Percentiles rank a stretch among this genome's conserved stretches.
Evolutionary conservation across 371 early-diverging fungal species (phyloP).

Genomic region (Dichotomocladium elegans): DNA sequence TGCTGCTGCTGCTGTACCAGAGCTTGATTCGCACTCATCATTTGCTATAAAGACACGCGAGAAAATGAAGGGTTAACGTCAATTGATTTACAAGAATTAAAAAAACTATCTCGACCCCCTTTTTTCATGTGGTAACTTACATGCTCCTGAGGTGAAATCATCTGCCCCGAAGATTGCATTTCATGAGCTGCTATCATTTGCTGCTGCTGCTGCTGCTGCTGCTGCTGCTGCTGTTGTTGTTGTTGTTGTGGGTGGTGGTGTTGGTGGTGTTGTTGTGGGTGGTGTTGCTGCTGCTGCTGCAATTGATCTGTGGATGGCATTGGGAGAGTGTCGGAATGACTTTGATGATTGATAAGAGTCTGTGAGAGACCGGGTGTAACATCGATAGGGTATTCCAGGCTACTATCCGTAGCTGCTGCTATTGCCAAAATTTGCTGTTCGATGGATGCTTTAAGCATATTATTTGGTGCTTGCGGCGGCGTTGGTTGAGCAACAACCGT

Average conservation of each 20-base stretch:
- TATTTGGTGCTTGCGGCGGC: neutral
- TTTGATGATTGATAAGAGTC: conserved; percentile 5
- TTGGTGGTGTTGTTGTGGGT: neutral
- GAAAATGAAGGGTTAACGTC: neutral
- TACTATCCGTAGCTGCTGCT: neutral
- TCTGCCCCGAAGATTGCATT: neutral
- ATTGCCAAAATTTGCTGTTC: conserved; percentile 4
- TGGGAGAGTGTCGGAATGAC: neutral
- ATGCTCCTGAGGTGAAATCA: neutral
- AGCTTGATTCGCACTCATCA: neutral
- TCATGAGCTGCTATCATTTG: conserved; percentile 1
- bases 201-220: neutral
- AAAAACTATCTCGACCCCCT: neutral
- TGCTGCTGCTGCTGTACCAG: conserved; percentile 2
- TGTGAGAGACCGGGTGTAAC: neutral
- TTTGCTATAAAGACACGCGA: neutral
- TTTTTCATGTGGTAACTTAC: neutral
- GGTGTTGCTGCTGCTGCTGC: neutral
- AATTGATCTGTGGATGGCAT: conserved; percentile 1
- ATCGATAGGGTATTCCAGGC: neutral
- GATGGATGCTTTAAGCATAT: conserved; percentile 1
- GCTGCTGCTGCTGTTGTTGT: conserved; percentile 1
- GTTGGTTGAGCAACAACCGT: too few relatives aligned
- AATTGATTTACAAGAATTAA: neutral
- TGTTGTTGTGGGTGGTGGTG: conserved; percentile 1